These are phyloP conservation scores for Marasmius oreades DNA, from an alignment of 1,284 basidiomycete species.

Conservation along the genomic window DNA sequence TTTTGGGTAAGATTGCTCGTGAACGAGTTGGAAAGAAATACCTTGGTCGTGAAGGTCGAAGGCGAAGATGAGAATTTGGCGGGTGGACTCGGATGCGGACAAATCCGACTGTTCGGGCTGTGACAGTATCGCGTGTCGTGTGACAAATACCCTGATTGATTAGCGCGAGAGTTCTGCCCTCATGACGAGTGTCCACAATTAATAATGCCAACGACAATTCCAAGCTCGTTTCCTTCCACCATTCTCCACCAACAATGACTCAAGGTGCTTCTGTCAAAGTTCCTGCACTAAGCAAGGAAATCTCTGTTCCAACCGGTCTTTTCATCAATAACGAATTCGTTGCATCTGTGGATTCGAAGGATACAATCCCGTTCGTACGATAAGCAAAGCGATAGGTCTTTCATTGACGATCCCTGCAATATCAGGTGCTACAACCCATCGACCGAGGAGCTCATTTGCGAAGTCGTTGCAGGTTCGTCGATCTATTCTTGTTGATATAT, in stretches of 20 bases:
- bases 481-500: not conserved
- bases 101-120: too few relatives aligned
- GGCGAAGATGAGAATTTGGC: not conserved
- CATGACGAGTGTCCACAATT: too few relatives aligned
- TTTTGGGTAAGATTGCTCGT: not conserved
- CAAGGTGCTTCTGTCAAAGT: conserved; percentile 33
- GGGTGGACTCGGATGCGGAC: too few relatives aligned
- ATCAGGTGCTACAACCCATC: conserved; percentile 54
- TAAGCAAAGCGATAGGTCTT: not conserved
- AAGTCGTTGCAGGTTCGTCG: conserved; percentile 62
- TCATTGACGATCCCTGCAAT: not conserved
- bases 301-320: conserved; percentile 75
- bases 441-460: conserved; percentile 69
- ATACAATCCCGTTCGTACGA: conserved; percentile 51
- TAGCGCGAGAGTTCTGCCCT: too few relatives aligned
- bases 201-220: too few relatives aligned
- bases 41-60: not conserved
- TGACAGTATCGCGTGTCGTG: too few relatives aligned
- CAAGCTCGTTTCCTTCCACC: too few relatives aligned
- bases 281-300: conserved; percentile 41
- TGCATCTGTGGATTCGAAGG: conserved; percentile 56
- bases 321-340: conserved; percentile 93
- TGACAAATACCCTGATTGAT: too few relatives aligned
- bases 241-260: conserved; percentile 33
- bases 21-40: not conserved